Base-by-base conservation (phyloP, 2,329 filamentous ascomycete genomes). In the Nemania diffusa region DNA sequence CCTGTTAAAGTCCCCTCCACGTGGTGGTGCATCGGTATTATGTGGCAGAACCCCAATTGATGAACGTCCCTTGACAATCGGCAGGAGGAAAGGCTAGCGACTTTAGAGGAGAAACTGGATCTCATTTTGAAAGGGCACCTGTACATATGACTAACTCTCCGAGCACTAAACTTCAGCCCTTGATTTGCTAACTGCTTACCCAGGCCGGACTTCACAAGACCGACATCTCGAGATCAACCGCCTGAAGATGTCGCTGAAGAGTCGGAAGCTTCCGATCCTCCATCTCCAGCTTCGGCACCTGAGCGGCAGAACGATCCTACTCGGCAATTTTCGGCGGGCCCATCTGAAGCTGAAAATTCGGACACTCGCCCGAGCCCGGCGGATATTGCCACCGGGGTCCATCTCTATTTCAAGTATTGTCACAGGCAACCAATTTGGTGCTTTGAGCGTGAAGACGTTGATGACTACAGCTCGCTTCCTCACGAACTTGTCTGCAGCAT, bases 401-500 rank as follows among this genome's bases (percentile, higher is more conserved):
- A 65, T 57, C 62, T 69, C 3, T 70, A 70, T 24, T 70, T 70
- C 62, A 70, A 62, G 40, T 68, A 69, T 55, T 70, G 68, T 48
- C 68, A 70, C 60, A 70, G 68, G 34, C 68, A 70, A 27, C 68
- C 68, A 29, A 69, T 70, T 17, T 70, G 68, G 68, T 70, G 68
- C 48, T 70, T 70, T 24, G 68, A 70, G 29, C 68, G 66, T 26
- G 62, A 70, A 55, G 68, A 70, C 44, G 67, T 70, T 29, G 60
- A 11, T 11, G 60, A 70, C 46, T 66, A 69, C 37, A 62, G 53
- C 59, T 62, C 62, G 27, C 68, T 70, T 48, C 52, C 68, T 40
- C 68, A 68, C 37, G 68, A 70, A 32, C 68, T 70, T 8, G 57
- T 70, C 29, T 70, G 66, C 29, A 70, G 68, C 44, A 65, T 70